Conservation (phyloP, 2,329 filamentous ascomycete genomes). For the Fusarium aywerte region DNA sequence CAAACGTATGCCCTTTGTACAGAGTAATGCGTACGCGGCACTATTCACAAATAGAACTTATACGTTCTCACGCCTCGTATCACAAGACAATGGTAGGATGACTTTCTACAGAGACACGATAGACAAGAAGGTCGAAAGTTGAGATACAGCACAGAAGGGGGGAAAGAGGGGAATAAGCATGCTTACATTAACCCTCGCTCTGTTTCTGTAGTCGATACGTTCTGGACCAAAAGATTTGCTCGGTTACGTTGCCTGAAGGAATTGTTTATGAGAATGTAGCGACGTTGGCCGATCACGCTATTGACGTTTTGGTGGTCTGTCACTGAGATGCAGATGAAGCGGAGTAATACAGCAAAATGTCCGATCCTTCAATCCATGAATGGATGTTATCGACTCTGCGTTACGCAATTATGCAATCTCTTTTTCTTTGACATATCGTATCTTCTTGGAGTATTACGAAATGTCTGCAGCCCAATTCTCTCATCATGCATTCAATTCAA, state of each 20-base stretch:
- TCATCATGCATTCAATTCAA: neutral
- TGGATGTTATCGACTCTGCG: neutral
- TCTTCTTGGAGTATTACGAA: neutral
- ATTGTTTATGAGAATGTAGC: conserved; percentile 23
- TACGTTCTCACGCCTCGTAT: conserved; percentile 7
- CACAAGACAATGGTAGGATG: conserved; percentile 6
- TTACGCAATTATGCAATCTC: neutral
- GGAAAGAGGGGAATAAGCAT: conserved; percentile 20
- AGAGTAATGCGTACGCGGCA: conserved; percentile 9
- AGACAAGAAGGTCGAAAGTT: conserved; percentile 6
- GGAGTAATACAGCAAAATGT: conserved; percentile 24
- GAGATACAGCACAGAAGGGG: conserved; percentile 16
- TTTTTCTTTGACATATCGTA: neutral
- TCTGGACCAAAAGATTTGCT: conserved; percentile 11
- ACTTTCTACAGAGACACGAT: neutral
- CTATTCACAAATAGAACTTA: conserved; percentile 7
- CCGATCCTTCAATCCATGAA: neutral
- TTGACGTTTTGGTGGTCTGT: conserved; percentile 6
- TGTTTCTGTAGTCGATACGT: conserved; percentile 5
- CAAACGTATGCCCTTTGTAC: neutral
- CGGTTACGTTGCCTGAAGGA: conserved; percentile 19
- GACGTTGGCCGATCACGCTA: conserved; percentile 29
- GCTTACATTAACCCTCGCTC: conserved; percentile 13
- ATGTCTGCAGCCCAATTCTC: neutral
- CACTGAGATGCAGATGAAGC: conserved; percentile 9